Conservation (phyloP, 208 protist species). For the Trypanosoma melophagium region DNA sequence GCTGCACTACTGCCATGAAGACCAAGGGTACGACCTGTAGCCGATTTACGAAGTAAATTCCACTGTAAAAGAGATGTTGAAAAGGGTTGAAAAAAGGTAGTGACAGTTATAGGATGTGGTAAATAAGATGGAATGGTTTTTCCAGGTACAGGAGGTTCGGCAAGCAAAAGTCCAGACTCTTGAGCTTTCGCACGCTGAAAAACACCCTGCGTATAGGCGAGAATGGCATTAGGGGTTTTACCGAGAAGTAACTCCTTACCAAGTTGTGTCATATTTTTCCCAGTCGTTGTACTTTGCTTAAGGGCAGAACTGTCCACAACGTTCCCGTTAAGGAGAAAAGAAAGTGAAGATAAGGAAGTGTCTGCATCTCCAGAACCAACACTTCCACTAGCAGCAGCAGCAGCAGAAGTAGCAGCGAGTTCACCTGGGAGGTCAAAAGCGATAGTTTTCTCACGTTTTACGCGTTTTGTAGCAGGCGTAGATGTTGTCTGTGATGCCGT, state of each 20-base stretch:
- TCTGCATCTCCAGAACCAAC: conserved; percentile 10
- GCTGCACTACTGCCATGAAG: conserved; percentile 20
- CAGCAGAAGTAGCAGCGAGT: conserved; percentile 6
- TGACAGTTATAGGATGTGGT: conserved; percentile 57
- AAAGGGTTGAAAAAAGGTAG: conserved; percentile 81
- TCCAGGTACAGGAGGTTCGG: conserved; percentile 49
- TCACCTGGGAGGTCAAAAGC: conserved; percentile 57
- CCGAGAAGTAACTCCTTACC: conserved; percentile 74
- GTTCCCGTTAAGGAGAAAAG: conserved; percentile 8
- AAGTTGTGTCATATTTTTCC: conserved; percentile 69
- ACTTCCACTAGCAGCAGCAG: conserved; percentile 3
- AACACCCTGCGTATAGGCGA: conserved; percentile 62
- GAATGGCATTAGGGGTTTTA: conserved; percentile 55
- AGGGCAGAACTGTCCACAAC: conserved; percentile 40
- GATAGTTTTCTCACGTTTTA: conserved; percentile 58
- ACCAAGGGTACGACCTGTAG: conserved; percentile 35
- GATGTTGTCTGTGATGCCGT: not conserved
- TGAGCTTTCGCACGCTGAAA: conserved; percentile 67
- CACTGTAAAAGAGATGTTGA: conserved; percentile 63
- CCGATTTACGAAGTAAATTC: conserved; percentile 86
- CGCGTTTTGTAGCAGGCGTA: conserved; percentile 33
- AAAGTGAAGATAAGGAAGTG: conserved; percentile 5
- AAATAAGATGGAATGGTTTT: conserved; percentile 67
- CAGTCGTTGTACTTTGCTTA: conserved; percentile 59
- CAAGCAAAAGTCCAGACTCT: conserved; percentile 54